A percentile compares a stretch with the other conserved stretches of the same genome.
These are phyloP conservation scores for Stachybotrys chlorohalonatus DNA, from an alignment of 2,329 filamentous ascomycete species.

Conservation along the genomic window DNA sequence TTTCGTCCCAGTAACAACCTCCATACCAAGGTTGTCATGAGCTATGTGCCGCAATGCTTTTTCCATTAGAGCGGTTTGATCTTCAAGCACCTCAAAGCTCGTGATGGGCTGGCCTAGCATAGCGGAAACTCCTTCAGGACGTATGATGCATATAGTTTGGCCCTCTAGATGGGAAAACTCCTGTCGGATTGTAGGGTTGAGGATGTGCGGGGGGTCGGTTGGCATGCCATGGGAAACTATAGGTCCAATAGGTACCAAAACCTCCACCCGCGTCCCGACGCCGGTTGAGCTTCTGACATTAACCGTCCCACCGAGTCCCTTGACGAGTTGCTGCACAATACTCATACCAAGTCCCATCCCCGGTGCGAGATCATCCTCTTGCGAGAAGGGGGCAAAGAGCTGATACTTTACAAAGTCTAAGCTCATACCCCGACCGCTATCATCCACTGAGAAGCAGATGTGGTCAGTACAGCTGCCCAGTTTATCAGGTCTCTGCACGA, in stretches of 20 bases:
- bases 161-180: not conserved
- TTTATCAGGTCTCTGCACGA: not conserved
- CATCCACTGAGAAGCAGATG: conserved; percentile 36
- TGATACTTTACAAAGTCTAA: conserved; percentile 47
- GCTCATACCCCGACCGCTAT: conserved; percentile 55
- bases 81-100: not conserved
- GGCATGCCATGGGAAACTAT: not conserved
- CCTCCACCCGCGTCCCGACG: not conserved
- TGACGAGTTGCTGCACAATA: conserved; percentile 49
- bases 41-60: not conserved
- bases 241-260: not conserved
- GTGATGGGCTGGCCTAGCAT: not conserved
- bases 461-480: not conserved
- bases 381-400: conserved; percentile 51
- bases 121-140: not conserved
- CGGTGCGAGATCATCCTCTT: conserved; percentile 47
- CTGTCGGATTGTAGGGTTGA: not conserved
- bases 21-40: not conserved
- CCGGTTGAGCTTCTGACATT: conserved; percentile 24
- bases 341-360: conserved; percentile 54
- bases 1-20: not conserved
- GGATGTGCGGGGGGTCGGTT: not conserved
- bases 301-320: conserved; percentile 46
- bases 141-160: not conserved
- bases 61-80: not conserved